Evolutionary conservation across 345 rosid species (phyloP).

Genomic region (Salix brachista): DNA sequence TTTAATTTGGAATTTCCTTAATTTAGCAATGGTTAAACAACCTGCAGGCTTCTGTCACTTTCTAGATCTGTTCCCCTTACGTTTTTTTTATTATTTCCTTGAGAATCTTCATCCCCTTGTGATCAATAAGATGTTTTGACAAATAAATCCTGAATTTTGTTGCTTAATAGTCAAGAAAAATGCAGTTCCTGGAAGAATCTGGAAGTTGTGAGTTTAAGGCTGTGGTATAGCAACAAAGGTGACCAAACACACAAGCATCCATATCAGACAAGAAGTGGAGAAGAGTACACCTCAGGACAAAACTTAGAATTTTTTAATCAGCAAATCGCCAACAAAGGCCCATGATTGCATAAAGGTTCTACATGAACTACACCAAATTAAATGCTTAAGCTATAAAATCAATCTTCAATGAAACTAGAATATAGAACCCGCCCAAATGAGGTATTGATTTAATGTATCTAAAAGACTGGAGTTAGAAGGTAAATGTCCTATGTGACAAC

Average conservation of each 20-base stretch:
- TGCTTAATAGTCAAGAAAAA: too few relatives aligned
- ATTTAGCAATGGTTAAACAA: background rate
- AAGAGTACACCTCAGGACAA: background rate
- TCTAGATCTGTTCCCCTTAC: background rate
- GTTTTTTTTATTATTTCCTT: too few relatives aligned
- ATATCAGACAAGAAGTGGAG: background rate
- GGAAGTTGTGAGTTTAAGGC: background rate
- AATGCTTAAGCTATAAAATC: slow-evolving; percentile 6
- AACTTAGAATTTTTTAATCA: background rate
- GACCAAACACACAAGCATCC: background rate
- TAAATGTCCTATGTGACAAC: slow-evolving; percentile 24
- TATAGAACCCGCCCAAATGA: slow-evolving; percentile 25
- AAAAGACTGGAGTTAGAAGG: background rate
- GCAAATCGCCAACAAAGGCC: background rate
- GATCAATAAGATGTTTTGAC: background rate
- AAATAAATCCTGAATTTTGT: too few relatives aligned
- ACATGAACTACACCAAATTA: slow-evolving; percentile 12
- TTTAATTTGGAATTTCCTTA: background rate
- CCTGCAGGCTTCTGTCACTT: background rate
- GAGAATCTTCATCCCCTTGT: background rate
- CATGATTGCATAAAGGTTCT: background rate
- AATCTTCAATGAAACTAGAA: slow-evolving; percentile 11
- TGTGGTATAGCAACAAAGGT: background rate
- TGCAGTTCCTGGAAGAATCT: background rate
- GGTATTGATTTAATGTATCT: slow-evolving; percentile 16